These are phyloP conservation scores for Diaporthe batatas DNA, from an alignment of 2,329 filamentous ascomycete species.

Conservation along the genomic window DNA sequence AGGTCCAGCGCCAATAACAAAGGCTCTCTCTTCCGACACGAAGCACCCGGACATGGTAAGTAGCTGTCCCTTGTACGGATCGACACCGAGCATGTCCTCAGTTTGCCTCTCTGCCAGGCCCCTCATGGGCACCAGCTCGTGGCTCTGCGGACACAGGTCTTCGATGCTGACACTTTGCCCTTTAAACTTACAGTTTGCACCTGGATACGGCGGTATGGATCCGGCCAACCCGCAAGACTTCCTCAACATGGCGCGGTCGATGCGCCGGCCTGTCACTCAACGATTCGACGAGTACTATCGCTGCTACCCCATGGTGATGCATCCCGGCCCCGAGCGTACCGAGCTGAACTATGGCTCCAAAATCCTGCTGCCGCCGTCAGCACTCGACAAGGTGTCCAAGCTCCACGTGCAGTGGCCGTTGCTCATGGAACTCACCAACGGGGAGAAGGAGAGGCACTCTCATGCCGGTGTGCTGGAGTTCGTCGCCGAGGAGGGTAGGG, in stretches of 20 bases:
- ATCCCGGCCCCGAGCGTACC: conserved; percentile 88
- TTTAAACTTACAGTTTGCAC: conserved; percentile 49
- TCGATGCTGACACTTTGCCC: conserved; percentile 32
- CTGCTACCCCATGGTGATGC: conserved; percentile 95
- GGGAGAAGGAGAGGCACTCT: conserved; percentile 81
- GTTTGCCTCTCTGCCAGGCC: background rate
- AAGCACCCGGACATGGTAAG: conserved; percentile 45
- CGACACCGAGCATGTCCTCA: background rate
- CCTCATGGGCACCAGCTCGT: background rate
- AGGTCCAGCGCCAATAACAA: background rate
- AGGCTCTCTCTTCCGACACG: background rate
- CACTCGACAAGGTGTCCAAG: conserved; percentile 95
- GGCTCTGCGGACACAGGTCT: background rate
- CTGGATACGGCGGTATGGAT: conserved; percentile 60
- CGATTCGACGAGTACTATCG: conserved; percentile 99
- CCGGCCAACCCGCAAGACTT: conserved; percentile 62
- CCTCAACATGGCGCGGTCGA: conserved; percentile 61
- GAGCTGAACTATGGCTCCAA: conserved; percentile 97
- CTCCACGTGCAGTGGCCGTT: conserved; percentile 98
- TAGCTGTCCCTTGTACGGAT: background rate
- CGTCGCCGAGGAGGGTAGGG: conserved; percentile 95
- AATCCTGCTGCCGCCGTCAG: conserved; percentile 96
- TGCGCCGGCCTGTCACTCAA: conserved; percentile 67
- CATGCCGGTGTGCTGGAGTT: conserved; percentile 98
- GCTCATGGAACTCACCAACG: conserved; percentile 95